A percentile compares a stretch with the other conserved stretches of the same genome.
Conservation (phyloP, 139 green algal species). For the Axilococcus clingmanii region DNA sequence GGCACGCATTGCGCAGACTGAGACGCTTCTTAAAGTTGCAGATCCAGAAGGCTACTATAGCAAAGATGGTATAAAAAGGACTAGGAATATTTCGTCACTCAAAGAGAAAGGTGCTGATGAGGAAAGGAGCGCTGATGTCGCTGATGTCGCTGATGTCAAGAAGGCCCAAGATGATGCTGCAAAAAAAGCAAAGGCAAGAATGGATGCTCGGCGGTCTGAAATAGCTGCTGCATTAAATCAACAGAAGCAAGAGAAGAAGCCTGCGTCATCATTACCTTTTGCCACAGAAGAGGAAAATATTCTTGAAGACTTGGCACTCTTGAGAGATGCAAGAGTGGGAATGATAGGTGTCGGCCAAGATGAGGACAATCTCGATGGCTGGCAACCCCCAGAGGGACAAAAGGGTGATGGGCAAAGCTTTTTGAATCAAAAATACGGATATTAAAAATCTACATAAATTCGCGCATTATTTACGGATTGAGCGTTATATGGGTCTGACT, state of each 20-base stretch:
- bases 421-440: constrained; percentile 51
- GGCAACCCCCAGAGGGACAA: constrained; percentile 42
- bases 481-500: no score
- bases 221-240: no score
- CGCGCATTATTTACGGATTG: no score
- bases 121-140: constrained; percentile 16
- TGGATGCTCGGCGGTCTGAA: no score
- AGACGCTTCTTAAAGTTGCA: constrained; percentile 52
- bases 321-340: neutral
- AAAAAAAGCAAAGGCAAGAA: constrained; percentile 1
- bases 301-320: neutral
- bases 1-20: constrained; percentile 34
- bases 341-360: neutral
- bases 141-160: constrained; percentile 7
- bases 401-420: constrained; percentile 42
- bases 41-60: constrained; percentile 43
- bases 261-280: no score
- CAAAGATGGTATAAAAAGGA: no score
- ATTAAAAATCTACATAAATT: no score
- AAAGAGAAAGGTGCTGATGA: constrained; percentile 13
- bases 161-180: neutral
- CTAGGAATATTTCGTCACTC: no score
- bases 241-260: no score
- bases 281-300: no score
- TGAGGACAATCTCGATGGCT: constrained; percentile 3